Base-by-base conservation (phyloP, 2,329 filamentous ascomycete species). In the Botrytis elliptica region DNA sequence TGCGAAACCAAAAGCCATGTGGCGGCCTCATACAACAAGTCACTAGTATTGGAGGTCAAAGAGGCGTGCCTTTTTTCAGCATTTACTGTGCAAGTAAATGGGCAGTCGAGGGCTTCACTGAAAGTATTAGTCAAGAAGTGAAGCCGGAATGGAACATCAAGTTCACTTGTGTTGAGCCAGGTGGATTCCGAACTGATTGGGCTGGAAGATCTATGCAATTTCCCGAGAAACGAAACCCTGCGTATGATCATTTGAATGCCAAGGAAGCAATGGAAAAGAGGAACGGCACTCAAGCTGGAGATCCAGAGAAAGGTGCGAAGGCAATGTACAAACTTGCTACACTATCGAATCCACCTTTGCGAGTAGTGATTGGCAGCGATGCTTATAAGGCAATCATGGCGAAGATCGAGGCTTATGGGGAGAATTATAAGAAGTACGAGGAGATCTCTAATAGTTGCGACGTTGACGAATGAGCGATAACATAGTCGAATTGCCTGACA, bases 251-350 rank as follows among this genome's bases (percentile, higher is more conserved):
- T 74, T 81, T 87, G 38, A 29, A 71, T 73, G 82, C 84, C 0
- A 82, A 83, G 76, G 79, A 82, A 76, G 77, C 77, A 0, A 85
- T 85, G 81, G 79, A 79, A 20, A 77, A 81, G 72, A 79, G 83
- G 36, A 33, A 79, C 72, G 77, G 77, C 2, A 77, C 76, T 18
- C 77, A 80, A 66, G 73, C 76, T 80, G 70, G 79, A 79, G 86
- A 89, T 74, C 84, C 86, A 4, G 75, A 76, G 0, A 86, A 88
- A 77, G 87, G 83, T 4, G 86, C 85, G 1, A 81, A 83, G 36
- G 83, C 83, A 0, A 87, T 88, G 81, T 88, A 88, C 76, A 85
- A 89, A 70, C 77, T 90, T 25, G 87, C 86, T 1, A 82, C 84
- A 55, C 84, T 86, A 83, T 77, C 86, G 20, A 84, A 87, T 22